Evolutionary conservation across 2,329 filamentous ascomycete species (phyloP), one percentile per base, ranked within the genome.

Genomic region (Xylogone sp.): DNA sequence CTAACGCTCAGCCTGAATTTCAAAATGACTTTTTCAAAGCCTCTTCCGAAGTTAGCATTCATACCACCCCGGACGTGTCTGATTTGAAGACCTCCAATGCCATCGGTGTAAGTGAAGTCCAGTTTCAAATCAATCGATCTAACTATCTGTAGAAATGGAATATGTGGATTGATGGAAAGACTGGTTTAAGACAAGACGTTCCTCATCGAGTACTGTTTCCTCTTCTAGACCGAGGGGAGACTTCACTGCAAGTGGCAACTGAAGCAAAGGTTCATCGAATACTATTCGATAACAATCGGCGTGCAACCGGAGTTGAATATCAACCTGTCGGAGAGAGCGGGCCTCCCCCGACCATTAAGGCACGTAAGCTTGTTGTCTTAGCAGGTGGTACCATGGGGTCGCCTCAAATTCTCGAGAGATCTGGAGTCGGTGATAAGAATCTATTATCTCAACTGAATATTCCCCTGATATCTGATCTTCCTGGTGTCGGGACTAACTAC

Each of bases 241-340:
- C 88, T 65, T 75, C 77, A 56, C 68, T 91, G 45, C 88, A 90
- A 61, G 73, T 91, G 16, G 79, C 84, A 50, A 82, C 77, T 70
- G 90, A 88, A 72, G 90, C 86, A 62, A 90, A 90, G 70, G 82
- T 88, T 12, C 86, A 90, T 64, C 88, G 87, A 72, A 42, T 19
- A n/a, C 73, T 90, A 49, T 82, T 91, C 56, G 79, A 90, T 27
- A 85, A 90, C 67, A 79, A 87, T 45, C 85, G 84, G 52, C 74
- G 80, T 1, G 86, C 86, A 2, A 84, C 87, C 2, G 87, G 75
- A 16, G 86, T 91, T 2, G 78, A 82, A 63, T 86, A 83, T 3
- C 34, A 39, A 39, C 5, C 12, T 5, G n/a, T 16, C 5, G 34
- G 13, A 7, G 34, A 16, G 5, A 39, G n/a, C 5, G 13, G 4